Percentiles rank a stretch among this genome's conserved stretches.
These are phyloP conservation scores for Starmerella floris DNA, from an alignment of 805 yeast species.

Conservation along the genomic window DNA sequence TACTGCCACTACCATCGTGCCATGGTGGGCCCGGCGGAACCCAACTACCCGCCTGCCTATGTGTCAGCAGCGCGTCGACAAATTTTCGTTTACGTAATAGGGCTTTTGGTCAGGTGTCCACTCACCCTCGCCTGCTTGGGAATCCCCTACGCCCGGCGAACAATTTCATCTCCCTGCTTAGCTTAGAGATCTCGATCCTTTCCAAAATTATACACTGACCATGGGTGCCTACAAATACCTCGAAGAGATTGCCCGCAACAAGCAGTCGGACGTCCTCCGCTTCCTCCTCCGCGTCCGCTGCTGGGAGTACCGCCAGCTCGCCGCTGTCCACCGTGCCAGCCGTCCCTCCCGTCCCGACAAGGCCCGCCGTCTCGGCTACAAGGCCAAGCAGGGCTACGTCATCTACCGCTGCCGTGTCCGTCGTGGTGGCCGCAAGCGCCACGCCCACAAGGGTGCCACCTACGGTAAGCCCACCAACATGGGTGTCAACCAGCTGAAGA, in stretches of 20 bases:
- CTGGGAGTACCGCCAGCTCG: conserved; percentile 99
- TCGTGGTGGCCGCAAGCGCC: conserved; percentile 99
- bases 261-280: conserved; percentile 98
- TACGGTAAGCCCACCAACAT: conserved; percentile 99
- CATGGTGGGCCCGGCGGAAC: too few species aligned
- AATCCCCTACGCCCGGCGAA: background rate
- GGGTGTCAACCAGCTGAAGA: conserved; percentile 98
- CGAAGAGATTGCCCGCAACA: conserved; percentile 98
- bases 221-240: conserved; percentile 99
- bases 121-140: background rate
- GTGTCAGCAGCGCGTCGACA: too few species aligned
- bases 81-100: background rate
- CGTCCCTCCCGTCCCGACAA: conserved; percentile 99
- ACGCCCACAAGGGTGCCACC: conserved; percentile 99
- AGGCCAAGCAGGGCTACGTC: conserved; percentile 99
- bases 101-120: background rate
- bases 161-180: background rate
- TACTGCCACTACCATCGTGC: too few species aligned
- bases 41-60: too few species aligned
- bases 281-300: conserved; percentile 99
- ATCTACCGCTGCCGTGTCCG: conserved; percentile 98
- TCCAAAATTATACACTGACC: conserved; percentile 2
- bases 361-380: conserved; percentile 99
- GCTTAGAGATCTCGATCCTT: background rate
- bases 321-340: conserved; percentile 95